phyloP scores from a whole-genome alignment of 1,284 basidiomycete species.

The Butyriboletus appendiculatus region DNA sequence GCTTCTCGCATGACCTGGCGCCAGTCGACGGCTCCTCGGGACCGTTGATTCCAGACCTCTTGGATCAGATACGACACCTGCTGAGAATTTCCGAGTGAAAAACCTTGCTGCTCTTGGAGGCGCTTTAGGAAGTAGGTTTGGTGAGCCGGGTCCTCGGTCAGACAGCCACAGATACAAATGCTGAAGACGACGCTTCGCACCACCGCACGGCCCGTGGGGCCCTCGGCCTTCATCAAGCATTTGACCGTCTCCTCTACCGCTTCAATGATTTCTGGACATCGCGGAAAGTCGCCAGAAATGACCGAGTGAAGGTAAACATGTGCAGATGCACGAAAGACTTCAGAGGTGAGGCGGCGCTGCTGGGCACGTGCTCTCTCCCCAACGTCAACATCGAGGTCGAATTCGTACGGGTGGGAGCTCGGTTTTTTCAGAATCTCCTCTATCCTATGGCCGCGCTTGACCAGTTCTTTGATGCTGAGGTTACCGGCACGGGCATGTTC shows the following conservation, averaged over 20 bases:
- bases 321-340: conserved; percentile 75
- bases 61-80: conserved; percentile 58
- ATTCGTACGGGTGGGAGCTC: conserved; percentile 5
- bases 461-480: conserved; percentile 60
- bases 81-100: conserved; percentile 61
- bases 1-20: conserved; percentile 51
- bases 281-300: conserved; percentile 65
- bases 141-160: conserved; percentile 53
- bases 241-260: conserved; percentile 57
- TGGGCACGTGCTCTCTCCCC: conserved; percentile 34
- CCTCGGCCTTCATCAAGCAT: conserved; percentile 48
- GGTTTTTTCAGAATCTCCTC: conserved; percentile 43
- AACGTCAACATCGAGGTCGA: not conserved
- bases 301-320: conserved; percentile 71
- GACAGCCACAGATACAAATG: conserved; percentile 69
- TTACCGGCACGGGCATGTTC: conserved; percentile 37
- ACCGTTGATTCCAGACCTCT: conserved; percentile 52
- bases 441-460: conserved; percentile 53
- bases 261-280: conserved; percentile 57
- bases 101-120: conserved; percentile 51
- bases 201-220: conserved; percentile 51
- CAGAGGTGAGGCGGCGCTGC: conserved; percentile 56
- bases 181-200: conserved; percentile 78
- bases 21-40: conserved; percentile 54
- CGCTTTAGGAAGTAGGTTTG: conserved; percentile 47